These are phyloP conservation scores for Metschnikowia vanudenii DNA, from an alignment of 805 yeast species.

Conservation along the genomic window DNA sequence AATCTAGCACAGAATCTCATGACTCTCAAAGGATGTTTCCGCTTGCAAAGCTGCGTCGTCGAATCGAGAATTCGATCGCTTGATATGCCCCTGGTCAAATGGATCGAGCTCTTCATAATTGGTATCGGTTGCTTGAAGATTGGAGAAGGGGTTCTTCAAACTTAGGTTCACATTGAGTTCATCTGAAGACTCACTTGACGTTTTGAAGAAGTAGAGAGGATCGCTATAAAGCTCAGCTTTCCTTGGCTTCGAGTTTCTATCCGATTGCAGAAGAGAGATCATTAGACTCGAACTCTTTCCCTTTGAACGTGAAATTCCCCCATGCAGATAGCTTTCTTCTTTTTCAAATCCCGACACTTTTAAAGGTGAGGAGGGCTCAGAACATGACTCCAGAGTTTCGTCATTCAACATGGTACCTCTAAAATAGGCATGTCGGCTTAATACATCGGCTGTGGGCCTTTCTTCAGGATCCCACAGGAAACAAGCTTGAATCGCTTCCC, in stretches of 20 bases:
- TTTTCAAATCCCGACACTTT: constrained; percentile 1
- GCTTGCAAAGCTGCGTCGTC: constrained; percentile 13
- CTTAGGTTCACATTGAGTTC: constrained; percentile 5
- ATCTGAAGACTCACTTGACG: constrained; percentile 12
- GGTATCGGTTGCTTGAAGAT: constrained; percentile 6
- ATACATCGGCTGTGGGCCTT: constrained; percentile 51
- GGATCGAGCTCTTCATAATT: constrained; percentile 6
- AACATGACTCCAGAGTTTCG: not conserved
- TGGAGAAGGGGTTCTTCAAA: constrained; percentile 8
- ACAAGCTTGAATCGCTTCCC: constrained; percentile 46
- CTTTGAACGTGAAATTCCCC: not conserved
- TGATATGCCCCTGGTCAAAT: constrained; percentile 3
- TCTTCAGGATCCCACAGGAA: constrained; percentile 76
- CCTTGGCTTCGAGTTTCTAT: constrained; percentile 10
- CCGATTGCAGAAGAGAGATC: constrained; percentile 12
- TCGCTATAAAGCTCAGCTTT: constrained; percentile 15
- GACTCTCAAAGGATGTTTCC: constrained; percentile 16
- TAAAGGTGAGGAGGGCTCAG: constrained; percentile 9
- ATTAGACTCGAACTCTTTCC: constrained; percentile 3
- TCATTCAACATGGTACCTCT: constrained; percentile 31
- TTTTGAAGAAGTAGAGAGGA: constrained; percentile 10
- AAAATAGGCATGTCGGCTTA: constrained; percentile 57
- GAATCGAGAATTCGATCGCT: constrained; percentile 7
- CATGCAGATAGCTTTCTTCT: constrained; percentile 4
- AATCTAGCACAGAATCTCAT: constrained; percentile 15